phyloP scores from a whole-genome alignment of 768 basidiomycete genomes.

The Kwoniella sp. region DNA sequence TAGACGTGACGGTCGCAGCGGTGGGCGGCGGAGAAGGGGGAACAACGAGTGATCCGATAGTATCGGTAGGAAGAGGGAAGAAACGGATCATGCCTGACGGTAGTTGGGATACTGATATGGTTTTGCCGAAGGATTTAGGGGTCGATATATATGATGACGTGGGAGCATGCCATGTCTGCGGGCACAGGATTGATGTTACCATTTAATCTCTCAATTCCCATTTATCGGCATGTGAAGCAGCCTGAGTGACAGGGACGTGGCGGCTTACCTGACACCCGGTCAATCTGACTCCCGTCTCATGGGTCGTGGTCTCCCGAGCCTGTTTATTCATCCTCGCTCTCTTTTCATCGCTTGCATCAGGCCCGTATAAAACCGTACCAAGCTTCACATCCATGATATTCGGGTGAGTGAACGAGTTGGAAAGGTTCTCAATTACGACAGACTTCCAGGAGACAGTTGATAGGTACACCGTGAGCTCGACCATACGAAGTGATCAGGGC shows the following conservation, averaged over 20 bases:
- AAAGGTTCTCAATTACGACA: conserved; percentile 81
- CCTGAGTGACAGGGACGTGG: not conserved
- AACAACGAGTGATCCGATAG: conserved; percentile 21
- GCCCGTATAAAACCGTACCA: conserved; percentile 82
- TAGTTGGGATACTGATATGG: conserved; percentile 69
- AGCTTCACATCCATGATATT: conserved; percentile 92
- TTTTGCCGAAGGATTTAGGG: conserved; percentile 70
- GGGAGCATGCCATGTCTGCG: conserved; percentile 71
- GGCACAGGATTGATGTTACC: too few relatives aligned
- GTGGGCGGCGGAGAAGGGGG: conserved; percentile 23
- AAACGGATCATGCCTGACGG: conserved; percentile 75
- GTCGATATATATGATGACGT: conserved; percentile 65
- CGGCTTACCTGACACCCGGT: conserved; percentile 84
- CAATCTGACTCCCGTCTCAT: conserved; percentile 73
- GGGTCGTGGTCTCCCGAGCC: conserved; percentile 71
- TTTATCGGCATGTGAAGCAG: too few relatives aligned
- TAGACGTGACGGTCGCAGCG: conserved; percentile 11
- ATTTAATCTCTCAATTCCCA: too few relatives aligned
- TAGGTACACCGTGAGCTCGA: too few relatives aligned
- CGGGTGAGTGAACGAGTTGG: conserved; percentile 72
- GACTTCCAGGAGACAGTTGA: conserved; percentile 59
- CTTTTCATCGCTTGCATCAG: conserved; percentile 69
- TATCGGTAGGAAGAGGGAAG: conserved; percentile 62
- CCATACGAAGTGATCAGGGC: not conserved
- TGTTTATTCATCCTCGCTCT: conserved; percentile 71